Evolutionary conservation across 345 rosid species (phyloP), one percentile per base, ranked within the genome.

Genomic region (Corchorus capsularis): DNA sequence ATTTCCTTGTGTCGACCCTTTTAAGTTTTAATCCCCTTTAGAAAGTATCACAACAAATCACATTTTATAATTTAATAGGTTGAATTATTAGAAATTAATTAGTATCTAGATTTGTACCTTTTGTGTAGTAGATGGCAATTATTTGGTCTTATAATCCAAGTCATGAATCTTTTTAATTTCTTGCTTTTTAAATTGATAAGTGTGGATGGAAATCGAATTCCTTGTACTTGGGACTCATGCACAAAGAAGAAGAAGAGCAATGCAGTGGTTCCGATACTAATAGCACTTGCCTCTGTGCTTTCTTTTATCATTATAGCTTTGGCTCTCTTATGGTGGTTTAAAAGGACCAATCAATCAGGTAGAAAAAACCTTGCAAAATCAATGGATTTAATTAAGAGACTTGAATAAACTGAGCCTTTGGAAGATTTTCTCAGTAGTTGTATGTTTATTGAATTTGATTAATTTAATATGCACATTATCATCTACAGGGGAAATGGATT

Each of bases 341-440:
- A 47, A 71, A 74, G 69, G 67, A 78, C 54, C 78, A 79, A 78
- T 63, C 81, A 76, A 65, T 2, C 69, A 70, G 78, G 61, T 77
- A 76, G 14, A 20, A 56, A 14, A 39, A 5, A 39, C 41, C 62
- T 57, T 9, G 0, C 2, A 57, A 8, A n/a, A 20, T 8, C 8
- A 7, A 2, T 5, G 15, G 5, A 22, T 2, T 11, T 22, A 9
- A 10, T n/a, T n/a, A n/a, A n/a, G n/a, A 13, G 1, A 22, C 10
- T 35, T 39, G 2, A 39, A 39, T 5, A 39, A 39, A 39, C 5
- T 20, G 37, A 22, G 10, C 11, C 12, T 22, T 57, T 57, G 11
- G 5, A 57, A 3, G 35, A 22, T 22, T 22, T 20, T 57, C 7
- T 57, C 15, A 8, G 0, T 2, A 11, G 32, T 57, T 57, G 4